These are phyloP conservation scores for Hymenoscyphus scutula DNA, from an alignment of 2,329 filamentous ascomycete species.

Conservation along the genomic window DNA sequence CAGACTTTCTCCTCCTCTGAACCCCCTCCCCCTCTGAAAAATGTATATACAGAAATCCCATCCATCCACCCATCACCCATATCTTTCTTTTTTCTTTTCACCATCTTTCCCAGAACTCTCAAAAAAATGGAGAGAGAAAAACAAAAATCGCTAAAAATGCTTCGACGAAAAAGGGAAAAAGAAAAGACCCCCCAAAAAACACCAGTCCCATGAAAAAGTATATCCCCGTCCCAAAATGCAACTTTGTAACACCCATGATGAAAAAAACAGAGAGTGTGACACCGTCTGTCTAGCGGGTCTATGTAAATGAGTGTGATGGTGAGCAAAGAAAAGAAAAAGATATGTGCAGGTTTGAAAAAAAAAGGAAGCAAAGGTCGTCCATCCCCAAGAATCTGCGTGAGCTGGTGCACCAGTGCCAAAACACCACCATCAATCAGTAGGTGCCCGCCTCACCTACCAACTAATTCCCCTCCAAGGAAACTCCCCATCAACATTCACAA, in stretches of 20 bases:
- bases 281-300: neutral
- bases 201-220: slow-evolving; percentile 3
- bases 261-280: neutral
- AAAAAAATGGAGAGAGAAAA: too few relatives aligned
- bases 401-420: neutral
- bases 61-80: neutral
- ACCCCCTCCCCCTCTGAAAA: neutral
- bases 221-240: neutral
- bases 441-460: slow-evolving; percentile 26
- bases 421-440: too few relatives aligned
- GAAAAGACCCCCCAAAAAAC: neutral
- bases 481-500: slow-evolving; percentile 77
- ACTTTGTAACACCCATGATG: neutral
- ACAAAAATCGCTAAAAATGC: neutral
- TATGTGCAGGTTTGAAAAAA: neutral
- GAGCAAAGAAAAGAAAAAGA: neutral
- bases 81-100: neutral
- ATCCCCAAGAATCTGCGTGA: too few relatives aligned
- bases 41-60: neutral
- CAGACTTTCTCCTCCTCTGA: neutral
- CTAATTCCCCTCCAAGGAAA: slow-evolving; percentile 55
- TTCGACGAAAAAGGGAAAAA: neutral
- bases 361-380: neutral
- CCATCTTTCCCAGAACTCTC: too few relatives aligned
- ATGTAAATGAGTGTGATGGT: neutral